Base-by-base conservation (phyloP, 2,329 filamentous ascomycete genomes). In the Clonostachys chloroleuca region DNA sequence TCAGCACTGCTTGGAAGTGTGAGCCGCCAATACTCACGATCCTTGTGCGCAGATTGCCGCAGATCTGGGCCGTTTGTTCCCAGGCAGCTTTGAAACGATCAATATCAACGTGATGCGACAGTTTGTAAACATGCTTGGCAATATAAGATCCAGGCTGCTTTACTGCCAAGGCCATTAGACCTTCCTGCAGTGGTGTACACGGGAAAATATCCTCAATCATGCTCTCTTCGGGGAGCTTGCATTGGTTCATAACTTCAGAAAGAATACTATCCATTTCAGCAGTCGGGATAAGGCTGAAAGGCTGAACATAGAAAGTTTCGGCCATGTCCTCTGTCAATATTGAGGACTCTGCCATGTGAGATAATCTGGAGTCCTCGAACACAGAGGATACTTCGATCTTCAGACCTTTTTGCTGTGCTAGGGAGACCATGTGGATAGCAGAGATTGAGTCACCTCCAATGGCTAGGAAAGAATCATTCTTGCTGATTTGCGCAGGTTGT, bases 171-270 rank as follows among this genome's bases (percentile, higher is more conserved):
- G 72, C 70, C 57, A 79, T 67, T 3, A 79, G 62, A 5, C 68
- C 72, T 51, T 75, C 72, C 49, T 79, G 75, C 1, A 76, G 55
- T 1, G 72, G 64, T 0, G 74, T 73, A 54, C 71, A 73, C 1
- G 74, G 75, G 45, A 74, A 78, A 0, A 73, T 57, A 46, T 79
- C 74, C 44, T 76, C 68, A 7, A 75, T 51, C 20, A 20, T 24
- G n/a, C 16, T 13, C 6, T 39, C 9, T 10, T 30, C 24, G 24
- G 24, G 10, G 24, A 30, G 24, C 6, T 30, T 30, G 24, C 24
- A 30, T 30, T 30, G 24, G 13, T 33, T 12, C 17, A 12, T 17
- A 35, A 39, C 8, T 9, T 14, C 42, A 17, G 8, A 24, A 34
- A 43, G 30, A 10, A 43, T 14, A 8, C 20, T 34, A n/a, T 33